Evolutionary conservation across 148 eudicot genomes (phyloP).

Genomic region (Polygonum maritimum): DNA sequence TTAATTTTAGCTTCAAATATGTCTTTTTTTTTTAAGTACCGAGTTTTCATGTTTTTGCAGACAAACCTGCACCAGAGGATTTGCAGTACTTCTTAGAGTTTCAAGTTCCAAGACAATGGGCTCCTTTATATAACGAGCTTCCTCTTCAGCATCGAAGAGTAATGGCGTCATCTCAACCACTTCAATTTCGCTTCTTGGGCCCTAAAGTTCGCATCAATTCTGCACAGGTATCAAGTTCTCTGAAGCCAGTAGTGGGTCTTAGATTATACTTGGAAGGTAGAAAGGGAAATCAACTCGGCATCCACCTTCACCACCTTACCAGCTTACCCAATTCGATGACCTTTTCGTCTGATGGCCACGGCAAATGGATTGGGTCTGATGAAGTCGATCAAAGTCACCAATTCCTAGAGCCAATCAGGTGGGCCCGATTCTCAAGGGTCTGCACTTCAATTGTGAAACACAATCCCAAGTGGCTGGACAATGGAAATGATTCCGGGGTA

Average conservation of each 20-base stretch:
- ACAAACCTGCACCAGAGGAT: conserved; percentile 77
- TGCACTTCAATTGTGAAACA: conserved; percentile 68
- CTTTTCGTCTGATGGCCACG: conserved; percentile 20
- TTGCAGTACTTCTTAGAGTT: conserved; percentile 86
- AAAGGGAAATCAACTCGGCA: conserved; percentile 66
- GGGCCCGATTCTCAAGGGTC: conserved; percentile 67
- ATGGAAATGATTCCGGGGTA: conserved; percentile 36
- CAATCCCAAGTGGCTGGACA: conserved; percentile 56
- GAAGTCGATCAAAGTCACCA: conserved; percentile 39
- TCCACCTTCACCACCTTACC: conserved; percentile 86
- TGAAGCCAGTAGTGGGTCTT: conserved; percentile 74
- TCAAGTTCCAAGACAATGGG: conserved; percentile 97
- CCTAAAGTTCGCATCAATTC: conserved; percentile 73
- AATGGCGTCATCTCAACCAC: conserved; percentile 41
- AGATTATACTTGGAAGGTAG: conserved; percentile 87
- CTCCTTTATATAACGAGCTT: conserved; percentile 87
- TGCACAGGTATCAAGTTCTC: conserved; percentile 58
- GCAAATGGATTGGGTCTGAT: conserved; percentile 81
- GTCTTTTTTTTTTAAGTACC: background rate
- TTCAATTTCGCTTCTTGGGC: conserved; percentile 69
- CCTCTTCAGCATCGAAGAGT: conserved; percentile 86
- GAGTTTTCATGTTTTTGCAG: conserved; percentile 26
- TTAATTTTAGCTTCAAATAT: background rate
- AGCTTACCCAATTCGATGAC: conserved; percentile 72
- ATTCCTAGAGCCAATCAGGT: conserved; percentile 58